Base-by-base conservation (phyloP, 1,284 basidiomycete genomes). In the Psilocybe mexicana region DNA sequence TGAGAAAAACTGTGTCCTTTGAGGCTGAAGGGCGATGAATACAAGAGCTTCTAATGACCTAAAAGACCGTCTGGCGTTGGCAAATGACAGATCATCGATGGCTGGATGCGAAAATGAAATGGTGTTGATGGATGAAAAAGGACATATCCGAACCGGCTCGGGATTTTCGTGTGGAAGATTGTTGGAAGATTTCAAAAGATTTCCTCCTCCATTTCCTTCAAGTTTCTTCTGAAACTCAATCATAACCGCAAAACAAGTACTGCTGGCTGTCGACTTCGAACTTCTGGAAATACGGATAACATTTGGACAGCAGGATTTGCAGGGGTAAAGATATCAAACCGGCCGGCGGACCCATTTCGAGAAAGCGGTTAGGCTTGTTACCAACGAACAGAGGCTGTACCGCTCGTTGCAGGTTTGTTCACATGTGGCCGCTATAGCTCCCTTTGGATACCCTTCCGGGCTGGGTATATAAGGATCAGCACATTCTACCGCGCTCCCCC, bases 401-500 rank as follows among this genome's bases (percentile, higher is more conserved):
- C 43, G 43, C 48, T 30, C 30, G 50, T 14, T 43, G 45, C 42
- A 48, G 18, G 18, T 12, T 25, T 30, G 25, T 28, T 42, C 28
- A 12, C 56, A 54, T 54, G 57, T 53, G 45, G 30, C 52, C 54
- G 36, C 54, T 45, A 49, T 63, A 64, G 55, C 64, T 66, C 67
- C 63, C 61, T 67, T 63, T 68, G 65, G 66, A 60, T 63, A 65
- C 40, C 28, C 40, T 52, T 45, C 40, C 44, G 52, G 55, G 59
- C 46, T 54, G 58, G 18, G 35, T 63, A 63, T 66, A 69, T 69
- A 70, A 62, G 60, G 58, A 40, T 25, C 46, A 45, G 38, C 26
- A 18, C 45, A 42, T 48, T 4, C 11, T 42, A 42, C 43, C 25
- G n/a, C 43, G 45, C 52, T 62, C 54, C 61, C 60, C 62, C 58